Evolutionary conservation across 208 protist genomes (phyloP).

Genomic region (Trypanosoma melophagium): DNA sequence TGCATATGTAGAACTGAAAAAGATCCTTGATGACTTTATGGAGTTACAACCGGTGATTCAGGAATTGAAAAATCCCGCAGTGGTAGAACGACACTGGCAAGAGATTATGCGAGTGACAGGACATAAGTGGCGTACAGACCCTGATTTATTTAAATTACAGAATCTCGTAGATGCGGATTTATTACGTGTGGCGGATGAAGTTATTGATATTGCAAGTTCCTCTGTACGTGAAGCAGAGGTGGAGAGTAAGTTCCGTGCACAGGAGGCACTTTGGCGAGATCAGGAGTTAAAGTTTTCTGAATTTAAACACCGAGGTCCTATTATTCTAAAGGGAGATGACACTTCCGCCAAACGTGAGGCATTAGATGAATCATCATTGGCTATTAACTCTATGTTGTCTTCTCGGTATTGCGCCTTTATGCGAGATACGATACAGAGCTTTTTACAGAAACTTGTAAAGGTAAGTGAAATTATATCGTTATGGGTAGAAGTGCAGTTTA

Average conservation of each 20-base stretch:
- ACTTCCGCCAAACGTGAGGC: slow-evolving; percentile 86
- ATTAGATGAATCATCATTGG: slow-evolving; percentile 95
- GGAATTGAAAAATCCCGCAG: slow-evolving; percentile 88
- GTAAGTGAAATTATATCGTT: slow-evolving; percentile 91
- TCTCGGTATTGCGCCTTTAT: slow-evolving; percentile 94
- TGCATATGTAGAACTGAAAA: slow-evolving; percentile 94
- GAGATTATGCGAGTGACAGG: slow-evolving; percentile 90
- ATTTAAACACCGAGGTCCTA: slow-evolving; percentile 93
- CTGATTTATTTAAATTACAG: slow-evolving; percentile 94
- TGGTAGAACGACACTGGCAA: slow-evolving; percentile 95
- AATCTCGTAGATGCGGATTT: slow-evolving; percentile 92
- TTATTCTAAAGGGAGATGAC: slow-evolving; percentile 93
- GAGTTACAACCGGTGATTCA: slow-evolving; percentile 94
- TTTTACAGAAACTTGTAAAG: slow-evolving; percentile 91
- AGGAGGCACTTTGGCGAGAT: slow-evolving; percentile 93
- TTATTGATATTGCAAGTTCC: slow-evolving; percentile 94
- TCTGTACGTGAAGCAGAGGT: slow-evolving; percentile 96
- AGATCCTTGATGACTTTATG: slow-evolving; percentile 95
- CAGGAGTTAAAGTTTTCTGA: slow-evolving; percentile 92
- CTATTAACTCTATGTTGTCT: slow-evolving; percentile 93
- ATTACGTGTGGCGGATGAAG: slow-evolving; percentile 87
- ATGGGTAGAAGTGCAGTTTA: slow-evolving; percentile 95
- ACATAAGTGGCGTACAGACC: slow-evolving; percentile 89
- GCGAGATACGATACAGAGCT: slow-evolving; percentile 87
- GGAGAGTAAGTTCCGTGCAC: slow-evolving; percentile 90